Evolutionary conservation across 2,329 filamentous ascomycete genomes (phyloP), one percentile per base, ranked within the genome.

Genomic region (Emmonsiellopsis sp.): DNA sequence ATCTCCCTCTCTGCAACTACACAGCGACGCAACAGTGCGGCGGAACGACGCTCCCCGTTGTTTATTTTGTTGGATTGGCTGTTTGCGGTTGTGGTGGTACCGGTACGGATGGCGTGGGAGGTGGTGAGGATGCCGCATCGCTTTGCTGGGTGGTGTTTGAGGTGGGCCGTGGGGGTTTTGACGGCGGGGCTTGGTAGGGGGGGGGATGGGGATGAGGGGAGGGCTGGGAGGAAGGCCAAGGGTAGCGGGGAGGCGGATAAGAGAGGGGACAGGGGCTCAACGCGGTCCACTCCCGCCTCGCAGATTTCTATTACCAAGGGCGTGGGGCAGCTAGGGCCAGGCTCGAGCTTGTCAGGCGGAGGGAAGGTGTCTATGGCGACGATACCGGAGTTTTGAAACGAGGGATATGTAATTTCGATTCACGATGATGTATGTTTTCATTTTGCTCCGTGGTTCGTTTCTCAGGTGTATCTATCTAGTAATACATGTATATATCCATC

Each of bases 1-100:
- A 78, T 95, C 45, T 81, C 87, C 0, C 74, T 96, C n/a, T 88
- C 88, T 2, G 86, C 13, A 4, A 32, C 32, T 5, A 36, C 42
- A n/a, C 53, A 60, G 53, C 3, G 59, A 62, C 47, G 54, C 58
- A 31, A 55, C 57, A n/a, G 49, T 27, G 3, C 61, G 62, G 13
- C 56, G 57, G 21, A 64, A 59, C 17, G 62, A 68, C 40, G 56
- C 64, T 51, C 49, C 7, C 31, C 21, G 3, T 6, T 51, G 3
- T 57, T 65, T 11, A 59, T 60, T 5, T 39, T 73, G n/a, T 40
- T 70, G 4, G 65, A 72, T 44, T 71, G 67, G 67, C 46, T 62
- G 8, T 71, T 64, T 49, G 63, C 65, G 1, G 60, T 59, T 21
- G 54, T 73, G 10, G 59, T 72, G 5, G 52, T 74, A 7, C 72